A percentile compares a stretch with the other conserved stretches of the same genome.
Evolutionary conservation across 2,329 filamentous ascomycete species (phyloP).

Genomic region (Ambrosiella beaveri): DNA sequence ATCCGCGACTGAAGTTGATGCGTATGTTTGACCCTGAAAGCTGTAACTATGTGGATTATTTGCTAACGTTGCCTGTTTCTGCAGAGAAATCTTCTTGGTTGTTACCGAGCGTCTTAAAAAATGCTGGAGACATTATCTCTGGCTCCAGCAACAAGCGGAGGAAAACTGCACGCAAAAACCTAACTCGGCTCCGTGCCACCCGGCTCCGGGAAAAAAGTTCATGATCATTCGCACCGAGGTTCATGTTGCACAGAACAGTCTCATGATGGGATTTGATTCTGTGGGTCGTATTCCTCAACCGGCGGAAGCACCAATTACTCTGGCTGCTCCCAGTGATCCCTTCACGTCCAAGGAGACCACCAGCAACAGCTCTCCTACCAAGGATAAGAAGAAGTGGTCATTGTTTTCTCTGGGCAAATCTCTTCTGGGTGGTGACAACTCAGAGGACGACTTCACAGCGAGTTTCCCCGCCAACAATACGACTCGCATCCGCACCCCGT

Average conservation of each 20-base stretch:
- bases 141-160: conserved; percentile 51
- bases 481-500: conserved; percentile 16
- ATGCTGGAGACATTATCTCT: conserved; percentile 66
- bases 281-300: conserved; percentile 20
- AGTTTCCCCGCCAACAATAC: background rate
- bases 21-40: conserved; percentile 33
- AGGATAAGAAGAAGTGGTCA: conserved; percentile 43
- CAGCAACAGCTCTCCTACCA: background rate
- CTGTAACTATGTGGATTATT: background rate
- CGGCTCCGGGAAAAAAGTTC: conserved; percentile 69
- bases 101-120: conserved; percentile 52
- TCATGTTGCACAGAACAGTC: conserved; percentile 28
- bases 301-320: conserved; percentile 16
- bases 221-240: conserved; percentile 74
- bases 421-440: conserved; percentile 20
- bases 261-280: conserved; percentile 34
- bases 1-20: conserved; percentile 44
- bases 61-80: conserved; percentile 16
- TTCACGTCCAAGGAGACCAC: background rate
- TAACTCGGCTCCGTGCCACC: conserved; percentile 68
- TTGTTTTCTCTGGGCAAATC: conserved; percentile 48
- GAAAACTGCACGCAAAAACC: conserved; percentile 19
- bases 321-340: background rate
- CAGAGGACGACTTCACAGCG: conserved; percentile 15
- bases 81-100: conserved; percentile 50